Evolutionary conservation across 768 basidiomycete genomes (phyloP).

Genomic region (Boletus rubescentipes): DNA sequence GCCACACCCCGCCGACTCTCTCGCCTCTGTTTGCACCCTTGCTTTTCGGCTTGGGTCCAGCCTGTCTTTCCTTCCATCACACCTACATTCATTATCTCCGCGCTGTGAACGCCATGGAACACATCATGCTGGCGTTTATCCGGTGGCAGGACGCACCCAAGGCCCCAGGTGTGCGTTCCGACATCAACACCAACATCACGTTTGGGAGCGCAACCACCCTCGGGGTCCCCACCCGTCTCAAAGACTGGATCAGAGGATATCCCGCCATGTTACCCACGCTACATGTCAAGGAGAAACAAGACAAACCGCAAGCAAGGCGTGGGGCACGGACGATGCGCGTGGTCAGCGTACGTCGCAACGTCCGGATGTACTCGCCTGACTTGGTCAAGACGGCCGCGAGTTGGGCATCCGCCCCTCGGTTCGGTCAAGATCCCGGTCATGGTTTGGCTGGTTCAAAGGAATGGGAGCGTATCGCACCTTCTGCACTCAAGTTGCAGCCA

Average conservation of each 20-base stretch:
- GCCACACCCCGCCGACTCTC: conserved; percentile 88
- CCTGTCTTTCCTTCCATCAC: conserved; percentile 50
- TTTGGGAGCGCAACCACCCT: conserved; percentile 56
- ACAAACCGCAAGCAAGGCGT: conserved; percentile 62
- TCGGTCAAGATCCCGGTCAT: conserved; percentile 8
- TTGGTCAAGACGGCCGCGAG: conserved; percentile 64
- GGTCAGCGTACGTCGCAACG: conserved; percentile 73
- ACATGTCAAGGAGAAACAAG: conserved; percentile 45
- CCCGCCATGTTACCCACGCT: conserved; percentile 74
- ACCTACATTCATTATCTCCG: conserved; percentile 75
- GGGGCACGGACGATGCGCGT: conserved; percentile 80
- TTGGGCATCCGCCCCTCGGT: conserved; percentile 44
- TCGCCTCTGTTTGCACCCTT: conserved; percentile 88
- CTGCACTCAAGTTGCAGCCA: conserved; percentile 57
- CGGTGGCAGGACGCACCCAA: conserved; percentile 71
- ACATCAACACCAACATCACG: conserved; percentile 33
- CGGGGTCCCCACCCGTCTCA: conserved; percentile 80
- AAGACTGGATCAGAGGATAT: conserved; percentile 90
- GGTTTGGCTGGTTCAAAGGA: conserved; percentile 64
- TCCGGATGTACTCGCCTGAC: conserved; percentile 85
- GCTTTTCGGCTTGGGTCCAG: conserved; percentile 74
- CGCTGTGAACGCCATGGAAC: conserved; percentile 85
- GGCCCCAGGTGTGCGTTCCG: conserved; percentile 25
- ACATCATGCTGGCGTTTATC: conserved; percentile 87
- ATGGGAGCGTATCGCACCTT: conserved; percentile 72